Evolutionary conservation across 192 early-diverging fungal genomes (phyloP).

Genomic region (Irineochytrium annulatum): DNA sequence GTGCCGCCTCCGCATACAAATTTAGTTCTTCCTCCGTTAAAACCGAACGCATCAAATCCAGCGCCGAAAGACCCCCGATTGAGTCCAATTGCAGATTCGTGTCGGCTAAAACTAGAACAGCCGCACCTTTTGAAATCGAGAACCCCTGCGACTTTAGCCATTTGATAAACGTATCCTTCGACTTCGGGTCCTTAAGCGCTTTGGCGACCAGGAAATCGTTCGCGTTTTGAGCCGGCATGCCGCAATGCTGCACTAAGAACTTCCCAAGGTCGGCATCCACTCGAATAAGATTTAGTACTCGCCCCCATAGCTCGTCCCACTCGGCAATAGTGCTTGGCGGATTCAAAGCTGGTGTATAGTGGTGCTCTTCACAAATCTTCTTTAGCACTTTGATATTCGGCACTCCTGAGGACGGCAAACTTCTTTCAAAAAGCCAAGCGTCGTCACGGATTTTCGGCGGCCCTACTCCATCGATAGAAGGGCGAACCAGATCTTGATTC

Average conservation of each 20-base stretch:
- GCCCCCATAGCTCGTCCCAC: constrained; percentile 7
- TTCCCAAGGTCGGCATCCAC: not conserved
- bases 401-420: not conserved
- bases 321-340: not conserved
- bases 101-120: not conserved
- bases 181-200: not conserved
- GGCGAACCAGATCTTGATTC: too few relatives aligned
- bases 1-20: not conserved
- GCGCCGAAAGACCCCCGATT: not conserved
- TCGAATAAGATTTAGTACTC: not conserved
- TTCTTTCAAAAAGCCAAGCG: not conserved
- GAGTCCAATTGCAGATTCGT: not conserved
- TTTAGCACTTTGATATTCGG: constrained; percentile 1
- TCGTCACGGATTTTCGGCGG: not conserved
- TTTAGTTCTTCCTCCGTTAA: not conserved
- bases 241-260: not conserved
- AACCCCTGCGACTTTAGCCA: not conserved
- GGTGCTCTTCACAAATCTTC: constrained; percentile 5
- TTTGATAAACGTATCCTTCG: not conserved
- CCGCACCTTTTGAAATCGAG: not conserved
- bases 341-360: constrained; percentile 13
- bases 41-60: not conserved
- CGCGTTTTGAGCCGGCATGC: not conserved
- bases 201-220: not conserved
- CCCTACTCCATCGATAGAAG: too few relatives aligned